Percentiles rank a stretch among this genome's conserved stretches.
phyloP scores from a whole-genome alignment of 2,329 filamentous ascomycete genomes.

The Capronia americana region DNA sequence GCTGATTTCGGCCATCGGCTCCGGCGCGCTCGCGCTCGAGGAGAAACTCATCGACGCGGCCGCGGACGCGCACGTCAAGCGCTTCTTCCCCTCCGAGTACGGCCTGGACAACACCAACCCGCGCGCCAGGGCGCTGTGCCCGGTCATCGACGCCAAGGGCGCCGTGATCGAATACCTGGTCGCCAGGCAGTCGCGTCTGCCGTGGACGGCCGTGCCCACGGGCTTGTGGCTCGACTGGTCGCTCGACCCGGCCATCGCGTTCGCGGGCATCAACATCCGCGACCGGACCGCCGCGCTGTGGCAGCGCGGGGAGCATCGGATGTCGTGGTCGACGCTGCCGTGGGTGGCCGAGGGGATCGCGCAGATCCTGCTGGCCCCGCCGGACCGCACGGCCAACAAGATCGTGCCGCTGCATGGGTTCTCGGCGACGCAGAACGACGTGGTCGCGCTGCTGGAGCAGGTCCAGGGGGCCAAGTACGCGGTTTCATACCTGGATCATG shows the following conservation, averaged over 20 bases:
- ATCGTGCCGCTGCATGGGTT: constrained; percentile 54
- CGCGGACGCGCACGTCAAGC: constrained; percentile 49
- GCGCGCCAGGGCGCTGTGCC: constrained; percentile 16
- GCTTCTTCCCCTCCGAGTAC: constrained; percentile 50
- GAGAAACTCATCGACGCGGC: constrained; percentile 50
- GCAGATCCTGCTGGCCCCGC: constrained; percentile 55
- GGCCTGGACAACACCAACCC: constrained; percentile 27
- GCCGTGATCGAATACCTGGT: constrained; percentile 41
- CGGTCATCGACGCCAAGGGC: constrained; percentile 41
- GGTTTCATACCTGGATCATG: background rate
- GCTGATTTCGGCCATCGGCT: constrained; percentile 37
- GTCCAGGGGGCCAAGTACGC: constrained; percentile 19
- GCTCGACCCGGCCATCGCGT: constrained; percentile 47
- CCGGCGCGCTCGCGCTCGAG: constrained; percentile 25
- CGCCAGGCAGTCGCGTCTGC: constrained; percentile 24
- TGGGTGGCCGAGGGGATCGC: constrained; percentile 57
- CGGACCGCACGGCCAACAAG: constrained; percentile 60
- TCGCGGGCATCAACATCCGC: constrained; percentile 50
- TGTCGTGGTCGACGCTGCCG: constrained; percentile 57
- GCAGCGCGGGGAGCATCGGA: constrained; percentile 56
- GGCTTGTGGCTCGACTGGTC: constrained; percentile 43
- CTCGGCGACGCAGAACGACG: constrained; percentile 52
- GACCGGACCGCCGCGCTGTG: constrained; percentile 52
- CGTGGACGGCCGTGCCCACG: constrained; percentile 39
- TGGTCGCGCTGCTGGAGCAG: constrained; percentile 42